Conservation (phyloP, 129 eudicot species). For the Artemisia tridentata region DNA sequence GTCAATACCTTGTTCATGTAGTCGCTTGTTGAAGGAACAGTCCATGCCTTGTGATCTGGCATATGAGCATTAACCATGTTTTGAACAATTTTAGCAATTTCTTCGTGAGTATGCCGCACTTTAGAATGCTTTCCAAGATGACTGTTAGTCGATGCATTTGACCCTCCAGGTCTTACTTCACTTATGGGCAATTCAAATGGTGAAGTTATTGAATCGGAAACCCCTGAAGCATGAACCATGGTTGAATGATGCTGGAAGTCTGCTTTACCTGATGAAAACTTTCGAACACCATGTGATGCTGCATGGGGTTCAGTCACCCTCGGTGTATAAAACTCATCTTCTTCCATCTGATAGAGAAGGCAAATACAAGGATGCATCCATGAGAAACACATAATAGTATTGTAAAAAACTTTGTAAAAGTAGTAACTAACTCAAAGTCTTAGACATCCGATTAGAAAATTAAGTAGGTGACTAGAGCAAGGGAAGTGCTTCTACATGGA, state of each 20-base stretch:
- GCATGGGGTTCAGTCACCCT: background rate
- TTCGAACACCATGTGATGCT: background rate
- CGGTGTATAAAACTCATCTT: conserved; percentile 2
- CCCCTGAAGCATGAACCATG: background rate
- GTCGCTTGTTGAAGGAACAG: conserved; percentile 70
- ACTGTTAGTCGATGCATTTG: background rate
- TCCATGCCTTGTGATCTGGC: conserved; percentile 50
- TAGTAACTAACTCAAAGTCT: background rate
- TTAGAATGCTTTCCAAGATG: conserved; percentile 13
- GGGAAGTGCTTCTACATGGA: background rate
- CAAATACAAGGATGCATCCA: background rate
- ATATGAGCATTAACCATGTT: conserved; percentile 43
- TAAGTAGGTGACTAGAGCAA: background rate
- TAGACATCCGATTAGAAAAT: background rate
- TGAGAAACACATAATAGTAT: conserved; percentile 4
- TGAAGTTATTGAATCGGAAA: background rate
- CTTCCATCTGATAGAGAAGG: conserved; percentile 7
- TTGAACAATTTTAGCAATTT: conserved; percentile 58
- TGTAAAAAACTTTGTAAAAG: background rate
- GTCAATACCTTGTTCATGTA: conserved; percentile 65
- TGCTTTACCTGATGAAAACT: background rate
- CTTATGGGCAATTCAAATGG: conserved; percentile 14
- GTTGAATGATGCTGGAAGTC: background rate
- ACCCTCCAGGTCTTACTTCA: conserved; percentile 1
- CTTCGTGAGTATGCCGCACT: conserved; percentile 22